phyloP scores from a whole-genome alignment of 2,329 filamentous ascomycete genomes.

The Paraphaeosphaeria minitans region DNA sequence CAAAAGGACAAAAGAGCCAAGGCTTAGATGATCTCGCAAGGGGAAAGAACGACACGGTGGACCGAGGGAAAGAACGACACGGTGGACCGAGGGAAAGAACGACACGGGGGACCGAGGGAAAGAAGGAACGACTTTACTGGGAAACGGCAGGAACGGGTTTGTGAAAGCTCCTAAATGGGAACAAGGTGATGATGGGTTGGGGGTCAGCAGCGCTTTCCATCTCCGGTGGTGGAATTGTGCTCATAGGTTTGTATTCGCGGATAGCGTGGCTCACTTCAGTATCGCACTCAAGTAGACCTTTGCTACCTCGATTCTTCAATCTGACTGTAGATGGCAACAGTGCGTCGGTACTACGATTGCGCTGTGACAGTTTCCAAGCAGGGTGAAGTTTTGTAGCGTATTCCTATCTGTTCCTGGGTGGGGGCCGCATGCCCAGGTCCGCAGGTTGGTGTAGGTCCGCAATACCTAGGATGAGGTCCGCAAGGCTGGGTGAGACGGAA shows the following conservation, averaged over 20 bases:
- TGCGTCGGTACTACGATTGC: neutral
- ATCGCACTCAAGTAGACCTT: neutral
- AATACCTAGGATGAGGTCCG: neutral
- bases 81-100: neutral
- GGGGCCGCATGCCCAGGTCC: neutral
- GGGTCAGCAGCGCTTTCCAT: neutral
- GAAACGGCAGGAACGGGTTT: neutral
- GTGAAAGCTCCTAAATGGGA: neutral
- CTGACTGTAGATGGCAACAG: neutral
- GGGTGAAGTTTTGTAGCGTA: no score
- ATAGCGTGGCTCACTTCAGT: neutral
- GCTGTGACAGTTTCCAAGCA: neutral
- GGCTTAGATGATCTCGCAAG: neutral
- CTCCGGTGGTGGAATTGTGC: neutral
- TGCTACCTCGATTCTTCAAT: neutral
- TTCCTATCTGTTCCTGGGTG: neutral
- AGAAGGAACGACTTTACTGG: neutral
- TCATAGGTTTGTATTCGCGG: neutral
- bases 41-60: neutral
- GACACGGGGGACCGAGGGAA: neutral
- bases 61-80: neutral
- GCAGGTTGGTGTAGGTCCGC: slow-evolving; percentile 4
- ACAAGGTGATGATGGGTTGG: neutral
- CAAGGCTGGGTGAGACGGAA: slow-evolving; percentile 15
- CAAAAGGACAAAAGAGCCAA: neutral